Evolutionary conservation across 805 yeast species (phyloP), one percentile per base, ranked within the genome.

Genomic region (Vanderwaltozyma yarrowii): DNA sequence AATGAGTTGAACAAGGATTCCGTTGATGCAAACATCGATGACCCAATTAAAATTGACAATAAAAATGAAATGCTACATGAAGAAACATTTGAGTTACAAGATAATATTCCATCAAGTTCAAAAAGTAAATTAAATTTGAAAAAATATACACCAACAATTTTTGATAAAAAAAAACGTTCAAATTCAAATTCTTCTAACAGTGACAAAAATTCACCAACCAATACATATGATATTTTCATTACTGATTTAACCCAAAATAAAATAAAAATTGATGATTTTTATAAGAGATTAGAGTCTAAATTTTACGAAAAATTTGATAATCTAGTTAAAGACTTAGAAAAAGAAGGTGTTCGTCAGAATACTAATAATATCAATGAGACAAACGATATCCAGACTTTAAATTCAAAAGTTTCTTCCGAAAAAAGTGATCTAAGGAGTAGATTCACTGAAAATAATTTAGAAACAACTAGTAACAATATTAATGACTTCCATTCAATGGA

Each of bases 211-310:
- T 11, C 20, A 18, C 12, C 18, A 23, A 52, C 56, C 11, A 30
- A 48, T 16, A 55, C 54, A 34, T 58, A 61, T 27, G 65, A 63
- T 27, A 62, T 69, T 3, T 78, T 78, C 42, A 43, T 75, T 30
- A 58, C 64, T 26, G 66, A 64, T 38, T 60, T 78, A 35, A 48
- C 62, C 18, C 56, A 52, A 14, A 80, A 78, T 47, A 61, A 74
- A 38, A 42, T 46, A 21, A 76, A 73, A 46, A 67, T 78, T 40
- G 76, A 74, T 48, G 61, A 54, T 6, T 78, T 78, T 43, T 78
- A 70, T 53, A 57, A 59, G 29, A 40, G 47, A n/a, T 69, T 68
- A 37, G 79, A 76, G 49, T 50, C 60, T 2, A 70, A 67, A 41
- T 60, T 74, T 15, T 69, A 65, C 41, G 48, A 44, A 4, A 70